Evolutionary conservation across 2,329 filamentous ascomycete genomes (phyloP), one percentile per base, ranked within the genome.

Genomic region (Venturia aucupariae): DNA sequence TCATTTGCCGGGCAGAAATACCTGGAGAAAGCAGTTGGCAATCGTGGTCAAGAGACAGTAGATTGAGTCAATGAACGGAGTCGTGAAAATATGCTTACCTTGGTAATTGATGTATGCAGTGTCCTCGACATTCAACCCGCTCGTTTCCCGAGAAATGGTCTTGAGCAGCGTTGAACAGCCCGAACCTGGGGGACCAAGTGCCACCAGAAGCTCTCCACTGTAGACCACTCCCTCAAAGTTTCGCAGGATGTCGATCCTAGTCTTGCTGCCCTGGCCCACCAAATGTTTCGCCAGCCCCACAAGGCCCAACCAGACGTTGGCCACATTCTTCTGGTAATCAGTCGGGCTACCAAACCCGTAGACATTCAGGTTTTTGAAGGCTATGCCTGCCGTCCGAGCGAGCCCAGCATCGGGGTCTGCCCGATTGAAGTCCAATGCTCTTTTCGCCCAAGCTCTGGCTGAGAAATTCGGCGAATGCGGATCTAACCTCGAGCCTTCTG

Each of bases 91-190:
- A 6, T 55, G 65, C 70, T 63, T 74, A 81, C 86, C 88, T 74
- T 94, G 88, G 72, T 95, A 96, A 76, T 95, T 93, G 72, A 96
- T 85, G 67, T 90, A 85, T 0, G 89, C 87, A 13, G 79, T 77
- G 3, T 87, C 77, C 60, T 90, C 88, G 17, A 94, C 80, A 69
- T 83, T 85, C 69, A 95, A 86, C 62, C 91, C 91, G 69, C 92
- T 88, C 27, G 88, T 90, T 75, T 95, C 90, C 66, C 91, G 90
- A 3, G 90, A 85, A 68, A 95, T 84, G 0, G 90, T 90, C 79
- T 95, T 95, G 65, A 96, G 80, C 67, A 95, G 87, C 2, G 91
- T 95, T 19, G 89, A 90, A 74, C 91, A 96, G 63, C 89, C 89
- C 66, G 79, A 80, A 66, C 77, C 79, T 2, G 88, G 88, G 64